A percentile compares a stretch with the other conserved stretches of the same genome.
Conservation (phyloP, 2,329 filamentous ascomycete genomes). For the Pseudocercospora crystallina region DNA sequence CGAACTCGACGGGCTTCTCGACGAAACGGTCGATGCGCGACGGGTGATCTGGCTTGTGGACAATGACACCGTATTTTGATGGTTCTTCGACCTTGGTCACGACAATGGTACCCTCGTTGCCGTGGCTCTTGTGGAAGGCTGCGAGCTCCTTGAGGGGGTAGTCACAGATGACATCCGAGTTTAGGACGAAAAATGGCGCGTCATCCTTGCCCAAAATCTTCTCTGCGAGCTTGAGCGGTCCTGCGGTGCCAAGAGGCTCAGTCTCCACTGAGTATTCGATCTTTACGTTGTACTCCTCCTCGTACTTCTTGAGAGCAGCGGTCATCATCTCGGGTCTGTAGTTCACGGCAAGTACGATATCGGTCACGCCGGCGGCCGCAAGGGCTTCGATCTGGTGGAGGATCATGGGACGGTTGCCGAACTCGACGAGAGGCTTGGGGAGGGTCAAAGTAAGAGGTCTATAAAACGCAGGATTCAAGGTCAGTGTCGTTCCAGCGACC, state of each 20-base stretch:
- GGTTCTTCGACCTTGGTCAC: slow-evolving; percentile 99
- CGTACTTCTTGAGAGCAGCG: slow-evolving; percentile 89
- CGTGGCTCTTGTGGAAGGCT: slow-evolving; percentile 88
- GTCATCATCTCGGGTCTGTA: slow-evolving; percentile 99
- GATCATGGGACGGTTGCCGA: slow-evolving; percentile 99
- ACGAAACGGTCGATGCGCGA: slow-evolving; percentile 97
- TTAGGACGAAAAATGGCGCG: slow-evolving; percentile 94
- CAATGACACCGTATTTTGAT: slow-evolving; percentile 97
- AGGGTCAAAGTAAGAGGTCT: slow-evolving; percentile 95
- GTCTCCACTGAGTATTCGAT: slow-evolving; percentile 97
- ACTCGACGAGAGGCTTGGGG: slow-evolving; percentile 96
- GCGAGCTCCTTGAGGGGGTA: slow-evolving; percentile 90
- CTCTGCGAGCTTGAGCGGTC: slow-evolving; percentile 92
- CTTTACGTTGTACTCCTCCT: slow-evolving; percentile 86
- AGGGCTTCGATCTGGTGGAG: slow-evolving; percentile 95
- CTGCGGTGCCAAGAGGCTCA: slow-evolving; percentile 91
- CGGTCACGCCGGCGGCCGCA: slow-evolving; percentile 88
- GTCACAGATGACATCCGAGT: slow-evolving; percentile 97
- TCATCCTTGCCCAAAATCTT: slow-evolving; percentile 90
- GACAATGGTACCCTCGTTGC: slow-evolving; percentile 93
- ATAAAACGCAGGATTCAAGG: too few species aligned
- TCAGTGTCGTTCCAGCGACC: too few species aligned
- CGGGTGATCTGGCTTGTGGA: slow-evolving; percentile 90
- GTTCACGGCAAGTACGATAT: slow-evolving; percentile 98
- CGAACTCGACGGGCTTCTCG: slow-evolving; percentile 98